Base-by-base conservation (phyloP, 2,329 filamentous ascomycete species). In the Colletotrichum somersetense region DNA sequence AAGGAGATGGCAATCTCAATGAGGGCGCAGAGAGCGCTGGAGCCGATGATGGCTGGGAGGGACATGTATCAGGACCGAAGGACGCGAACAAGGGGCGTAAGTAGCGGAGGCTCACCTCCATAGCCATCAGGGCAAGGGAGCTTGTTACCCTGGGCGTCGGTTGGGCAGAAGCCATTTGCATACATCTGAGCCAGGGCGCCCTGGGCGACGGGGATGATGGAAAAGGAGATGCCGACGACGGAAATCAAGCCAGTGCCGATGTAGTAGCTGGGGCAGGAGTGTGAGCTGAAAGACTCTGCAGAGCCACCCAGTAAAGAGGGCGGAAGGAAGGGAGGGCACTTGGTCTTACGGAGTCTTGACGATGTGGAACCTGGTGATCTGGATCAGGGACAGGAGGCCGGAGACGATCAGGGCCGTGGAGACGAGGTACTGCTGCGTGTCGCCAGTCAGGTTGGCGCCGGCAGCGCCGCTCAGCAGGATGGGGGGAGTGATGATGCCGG, bases 131-230 rank as follows among this genome's bases (percentile, higher is more conserved):
- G 93, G 74, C 93, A 96, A 1, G 93, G 91, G 0, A 95, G 85
- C 53, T 85, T 87, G n/a, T 85, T 90, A 50, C 92, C 93, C 63
- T 90, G 85, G 0, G 84, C 84, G 67, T 86, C 89, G 0, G 83
- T 83, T 1, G 88, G 87, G 74, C 90, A 92, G 78, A 87, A 92
- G 5, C 93, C 93, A 69, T 91, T 92, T 59, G 83, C 84, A 79
- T 96, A 96, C 92, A 95, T 96, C 78, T 96, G 92, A 2, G 85
- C 79, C 53, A 96, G 88, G 5, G 91, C 92, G 58, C 93, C 92
- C 42, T 87, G 88, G 1, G 93, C 92, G 35, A 95, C 89, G 4
- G 92, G 89, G 73, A 95, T 93, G 72, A 93, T 91, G 57, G 92
- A 87, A 78, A 96, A 96, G 0, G 92, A 93, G 20, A 94, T 92